Base-by-base conservation (phyloP, 345 rosid genomes). In the Triadica sebifera region DNA sequence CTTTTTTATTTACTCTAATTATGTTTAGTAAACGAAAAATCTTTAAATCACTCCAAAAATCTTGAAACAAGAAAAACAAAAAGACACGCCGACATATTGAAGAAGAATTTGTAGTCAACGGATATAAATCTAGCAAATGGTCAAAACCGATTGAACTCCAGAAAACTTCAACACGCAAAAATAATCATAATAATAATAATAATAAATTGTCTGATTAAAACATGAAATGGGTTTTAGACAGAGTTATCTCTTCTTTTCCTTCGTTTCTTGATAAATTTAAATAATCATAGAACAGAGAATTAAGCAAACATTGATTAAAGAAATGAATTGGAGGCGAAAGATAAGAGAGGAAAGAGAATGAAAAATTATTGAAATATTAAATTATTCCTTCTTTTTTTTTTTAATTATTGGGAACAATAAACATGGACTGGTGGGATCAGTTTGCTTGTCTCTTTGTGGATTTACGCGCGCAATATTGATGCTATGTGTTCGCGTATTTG, bases 381-480 rank as follows among this genome's bases (percentile, higher is more conserved):
- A 15, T 8, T 22, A 22, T 15, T 68, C 34, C 34, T 1, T n/a
- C n/a, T n/a, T n/a, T n/a, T n/a, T 6, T 29, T 29, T 29, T 29
- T 29, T 1, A 6, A 11, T 47, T 24, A n/a, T 43, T 56, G 5
- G 34, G 19, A 60, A 37, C 17, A 60, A 34, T 9, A 59, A 72
- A 15, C 22, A 38, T 6, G 20, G 76, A 53, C 24, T 38, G 51
- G 68, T 13, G 60, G 78, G 24, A 67, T 47, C 38, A 22, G 57
- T 57, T 58, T 57, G 29, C 2, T 15, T 51, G 78, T 73, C 78
- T 69, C 57, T 69, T 15, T 12, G 24, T 17, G 66, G 29, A 65
- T 60, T 46, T 60, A 73, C 74, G 79, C 81, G 83, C 78, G 71
- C 75, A 53, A 60, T 45, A 43, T 8, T 29, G 13, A 2, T 62